Percentiles rank a stretch among this genome's conserved stretches.
These are phyloP conservation scores for Ceratocystis eucalypticola DNA, from an alignment of 2,329 filamentous ascomycete species.

Conservation along the genomic window DNA sequence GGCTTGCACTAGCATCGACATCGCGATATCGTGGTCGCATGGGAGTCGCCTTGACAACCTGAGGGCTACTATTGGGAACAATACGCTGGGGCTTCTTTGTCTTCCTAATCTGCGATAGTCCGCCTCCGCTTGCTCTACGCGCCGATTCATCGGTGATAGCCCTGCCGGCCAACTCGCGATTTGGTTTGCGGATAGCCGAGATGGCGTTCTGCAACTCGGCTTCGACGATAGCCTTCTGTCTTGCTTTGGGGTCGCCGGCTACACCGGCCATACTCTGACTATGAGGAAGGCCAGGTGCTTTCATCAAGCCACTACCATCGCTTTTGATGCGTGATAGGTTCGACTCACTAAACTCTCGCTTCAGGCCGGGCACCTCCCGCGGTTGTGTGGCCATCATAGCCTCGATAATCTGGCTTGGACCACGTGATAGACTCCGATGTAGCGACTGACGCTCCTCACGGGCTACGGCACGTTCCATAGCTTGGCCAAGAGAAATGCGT, in stretches of 20 bases:
- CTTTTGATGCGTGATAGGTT: slow-evolving; percentile 34
- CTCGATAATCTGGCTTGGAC: slow-evolving; percentile 44
- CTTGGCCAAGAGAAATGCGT: slow-evolving; percentile 29
- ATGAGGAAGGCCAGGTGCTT: slow-evolving; percentile 30
- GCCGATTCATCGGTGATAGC: slow-evolving; percentile 55
- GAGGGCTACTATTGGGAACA: slow-evolving; percentile 29
- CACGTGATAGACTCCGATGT: slow-evolving; percentile 41
- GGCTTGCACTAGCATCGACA: neutral
- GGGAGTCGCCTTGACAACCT: slow-evolving; percentile 43
- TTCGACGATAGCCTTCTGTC: slow-evolving; percentile 53
- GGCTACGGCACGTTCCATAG: slow-evolving; percentile 15
- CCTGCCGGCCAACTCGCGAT: slow-evolving; percentile 55
- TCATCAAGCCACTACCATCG: slow-evolving; percentile 25
- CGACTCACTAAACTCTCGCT: slow-evolving; percentile 54
- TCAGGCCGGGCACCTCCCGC: slow-evolving; percentile 45
- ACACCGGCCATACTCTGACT: slow-evolving; percentile 36
- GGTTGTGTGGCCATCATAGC: slow-evolving; percentile 57
- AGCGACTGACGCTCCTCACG: slow-evolving; percentile 15
- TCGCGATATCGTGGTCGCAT: slow-evolving; percentile 35
- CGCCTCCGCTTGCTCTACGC: slow-evolving; percentile 36
- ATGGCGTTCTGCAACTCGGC: slow-evolving; percentile 64
- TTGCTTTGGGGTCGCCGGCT: slow-evolving; percentile 42
- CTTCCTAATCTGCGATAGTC: slow-evolving; percentile 36
- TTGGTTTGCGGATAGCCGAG: slow-evolving; percentile 58
- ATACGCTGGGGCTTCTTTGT: slow-evolving; percentile 37